Evolutionary conservation across 2,329 filamentous ascomycete genomes (phyloP).

Genomic region (Calonectria henricotiae): DNA sequence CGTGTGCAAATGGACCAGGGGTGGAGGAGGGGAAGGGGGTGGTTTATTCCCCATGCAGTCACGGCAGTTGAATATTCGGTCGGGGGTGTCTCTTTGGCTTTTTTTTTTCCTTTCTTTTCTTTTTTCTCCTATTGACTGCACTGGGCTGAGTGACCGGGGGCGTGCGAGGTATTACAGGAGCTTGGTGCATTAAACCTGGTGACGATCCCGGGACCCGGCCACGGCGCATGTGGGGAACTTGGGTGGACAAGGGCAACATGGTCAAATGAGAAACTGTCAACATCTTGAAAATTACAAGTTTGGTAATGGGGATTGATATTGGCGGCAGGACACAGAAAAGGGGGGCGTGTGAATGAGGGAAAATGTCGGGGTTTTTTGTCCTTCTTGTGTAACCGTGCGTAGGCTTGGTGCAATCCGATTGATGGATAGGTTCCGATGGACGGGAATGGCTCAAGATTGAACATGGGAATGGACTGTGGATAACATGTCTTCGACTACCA

Average conservation of each 20-base stretch:
- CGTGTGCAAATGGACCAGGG: conserved; percentile 12
- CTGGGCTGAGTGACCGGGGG: conserved; percentile 16
- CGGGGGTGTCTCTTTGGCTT: background rate
- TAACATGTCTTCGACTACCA: conserved; percentile 9
- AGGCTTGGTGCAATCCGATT: background rate
- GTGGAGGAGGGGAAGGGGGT: background rate
- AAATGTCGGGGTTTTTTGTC: background rate
- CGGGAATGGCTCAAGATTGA: conserved; percentile 16
- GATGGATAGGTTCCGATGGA: background rate
- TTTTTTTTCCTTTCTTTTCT: conserved; percentile 1
- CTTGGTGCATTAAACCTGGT: conserved; percentile 21
- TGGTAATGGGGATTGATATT: conserved; percentile 12
- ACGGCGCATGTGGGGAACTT: conserved; percentile 21
- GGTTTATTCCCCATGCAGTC: conserved; percentile 8
- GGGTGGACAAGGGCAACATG: conserved; percentile 15
- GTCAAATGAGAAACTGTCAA: conserved; percentile 4
- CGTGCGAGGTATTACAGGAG: conserved; percentile 12
- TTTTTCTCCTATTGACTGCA: background rate
- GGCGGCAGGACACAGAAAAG: conserved; percentile 2
- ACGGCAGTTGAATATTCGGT: conserved; percentile 6
- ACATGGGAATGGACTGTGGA: conserved; percentile 16
- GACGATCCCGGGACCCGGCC: conserved; percentile 19
- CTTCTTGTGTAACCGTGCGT: conserved; percentile 7
- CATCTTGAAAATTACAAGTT: conserved; percentile 3
- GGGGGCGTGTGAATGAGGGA: background rate